Evolutionary conservation across 371 early-diverging fungal genomes (phyloP), one percentile per base, ranked within the genome.

Genomic region (Mucor sp.): DNA sequence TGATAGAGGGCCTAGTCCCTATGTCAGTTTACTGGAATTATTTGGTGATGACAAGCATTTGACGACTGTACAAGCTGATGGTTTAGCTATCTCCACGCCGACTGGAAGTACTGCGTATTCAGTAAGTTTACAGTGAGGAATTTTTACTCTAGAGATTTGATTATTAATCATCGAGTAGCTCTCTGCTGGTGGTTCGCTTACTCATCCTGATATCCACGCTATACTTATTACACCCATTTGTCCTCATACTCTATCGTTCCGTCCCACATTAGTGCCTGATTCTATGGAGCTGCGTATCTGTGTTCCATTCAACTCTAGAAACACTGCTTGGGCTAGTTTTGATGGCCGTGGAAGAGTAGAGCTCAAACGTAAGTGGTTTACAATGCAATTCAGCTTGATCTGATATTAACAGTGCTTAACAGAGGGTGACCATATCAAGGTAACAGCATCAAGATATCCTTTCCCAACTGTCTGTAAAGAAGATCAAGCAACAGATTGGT

Each of bases 81-180:
- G 98, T 2, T 80, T 98, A 67, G 92, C 93, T 23, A 82, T 98
- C 33, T 89, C 96, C 3, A 97, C 99, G 1, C 97, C 98, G 0
- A 98, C 98, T 0, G 98, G 98, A 28, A 95, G 96, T 4, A 98
- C 98, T 0, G 98, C 98, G 0, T 98, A 97, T 72, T 94, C 94
- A 12, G 87, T 93, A 82, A 85, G 84, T 30, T 56, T 58, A 25
- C 19, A n/a, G n/a, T 43, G 41, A 15, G 1, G 5, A 7, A 0
- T 6, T 25, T 23, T 39, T 15, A 15, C 0, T 1, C 23, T 27
- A 6, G 23, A 9, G 2, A 39, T 2, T 19, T 17, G 19, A n/a
- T 33, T 41, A 25, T 12, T 59, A 55, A n/a, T 39, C 9, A 6
- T 37, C 27, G 35, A 17, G 63, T 66, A 86, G 85, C 79, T 97